Percentiles rank a stretch among this genome's conserved stretches.
Conservation (phyloP, 78 protist genomes). For the Dictyostelium purpureum region DNA sequence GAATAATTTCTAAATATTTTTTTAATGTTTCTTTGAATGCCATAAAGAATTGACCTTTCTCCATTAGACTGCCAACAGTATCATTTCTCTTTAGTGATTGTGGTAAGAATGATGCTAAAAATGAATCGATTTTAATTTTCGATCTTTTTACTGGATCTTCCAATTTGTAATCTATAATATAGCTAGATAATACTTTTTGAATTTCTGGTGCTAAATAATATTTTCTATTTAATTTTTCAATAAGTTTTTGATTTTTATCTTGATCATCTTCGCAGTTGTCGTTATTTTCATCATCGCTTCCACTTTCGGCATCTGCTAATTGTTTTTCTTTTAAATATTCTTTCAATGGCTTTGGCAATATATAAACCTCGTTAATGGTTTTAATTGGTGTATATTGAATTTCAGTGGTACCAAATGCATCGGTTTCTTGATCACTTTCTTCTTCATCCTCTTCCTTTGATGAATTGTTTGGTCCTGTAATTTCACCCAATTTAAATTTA, state of each 20-base stretch:
- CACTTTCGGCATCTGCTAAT: not conserved
- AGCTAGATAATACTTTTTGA: not conserved
- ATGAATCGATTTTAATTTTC: not conserved
- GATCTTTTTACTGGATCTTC: slow-evolving; percentile 17
- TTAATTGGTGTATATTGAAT: not conserved
- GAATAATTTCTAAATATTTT: not conserved
- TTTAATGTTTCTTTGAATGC: not conserved
- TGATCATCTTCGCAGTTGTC: no score
- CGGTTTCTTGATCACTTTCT: not conserved
- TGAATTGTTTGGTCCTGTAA: not conserved
- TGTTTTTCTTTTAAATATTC: not conserved
- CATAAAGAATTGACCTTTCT: not conserved
- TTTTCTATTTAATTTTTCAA: not conserved
- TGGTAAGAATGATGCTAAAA: not conserved
- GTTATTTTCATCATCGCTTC: not conserved
- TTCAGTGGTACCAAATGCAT: not conserved
- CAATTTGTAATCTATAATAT: slow-evolving; percentile 2
- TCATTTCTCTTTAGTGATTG: not conserved
- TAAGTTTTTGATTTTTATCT: not conserved
- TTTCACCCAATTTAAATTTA: slow-evolving; percentile 18
- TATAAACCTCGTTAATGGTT: slow-evolving; percentile 1
- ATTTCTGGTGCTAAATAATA: not conserved
- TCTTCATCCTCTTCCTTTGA: not conserved
- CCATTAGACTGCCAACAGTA: not conserved
- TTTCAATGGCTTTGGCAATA: not conserved